A percentile compares a stretch with the other conserved stretches of the same genome.
These are phyloP conservation scores for Eucalyptus dawsonii DNA, from an alignment of 345 rosid species.

Conservation along the genomic window DNA sequence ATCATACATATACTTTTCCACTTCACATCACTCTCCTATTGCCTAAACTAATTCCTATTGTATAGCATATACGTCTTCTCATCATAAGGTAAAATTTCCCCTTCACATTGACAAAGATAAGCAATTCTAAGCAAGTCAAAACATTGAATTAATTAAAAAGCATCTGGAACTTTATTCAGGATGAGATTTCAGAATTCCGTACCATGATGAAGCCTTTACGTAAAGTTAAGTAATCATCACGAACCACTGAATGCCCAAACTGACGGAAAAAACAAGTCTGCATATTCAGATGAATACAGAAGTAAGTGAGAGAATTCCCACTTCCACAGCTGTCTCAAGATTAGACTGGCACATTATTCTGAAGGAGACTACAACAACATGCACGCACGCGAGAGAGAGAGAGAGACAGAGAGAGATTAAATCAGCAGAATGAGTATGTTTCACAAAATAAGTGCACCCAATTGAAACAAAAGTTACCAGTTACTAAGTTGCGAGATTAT, in stretches of 20 bases:
- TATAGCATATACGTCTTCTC: background rate
- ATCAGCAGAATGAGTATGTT: background rate
- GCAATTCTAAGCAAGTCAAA: background rate
- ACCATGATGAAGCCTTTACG: slow-evolving; percentile 85
- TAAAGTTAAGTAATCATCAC: slow-evolving; percentile 76
- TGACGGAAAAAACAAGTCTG: slow-evolving; percentile 93
- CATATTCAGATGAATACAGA: slow-evolving; percentile 3
- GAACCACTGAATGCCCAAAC: slow-evolving; percentile 82
- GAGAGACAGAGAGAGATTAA: background rate
- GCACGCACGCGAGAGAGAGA: background rate
- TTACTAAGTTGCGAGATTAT: background rate
- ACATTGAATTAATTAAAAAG: background rate
- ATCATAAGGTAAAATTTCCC: background rate
- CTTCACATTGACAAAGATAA: background rate
- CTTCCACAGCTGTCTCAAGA: background rate
- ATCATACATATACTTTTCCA: background rate
- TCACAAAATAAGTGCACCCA: background rate
- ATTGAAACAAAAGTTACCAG: background rate
- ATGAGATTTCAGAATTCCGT: background rate
- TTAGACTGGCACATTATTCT: background rate
- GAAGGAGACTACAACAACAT: background rate
- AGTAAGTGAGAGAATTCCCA: background rate
- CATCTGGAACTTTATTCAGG: background rate
- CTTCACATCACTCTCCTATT: background rate
- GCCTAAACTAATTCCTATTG: background rate